Conservation (phyloP, 441 rosid species). For the Gossypium trilobum region DNA sequence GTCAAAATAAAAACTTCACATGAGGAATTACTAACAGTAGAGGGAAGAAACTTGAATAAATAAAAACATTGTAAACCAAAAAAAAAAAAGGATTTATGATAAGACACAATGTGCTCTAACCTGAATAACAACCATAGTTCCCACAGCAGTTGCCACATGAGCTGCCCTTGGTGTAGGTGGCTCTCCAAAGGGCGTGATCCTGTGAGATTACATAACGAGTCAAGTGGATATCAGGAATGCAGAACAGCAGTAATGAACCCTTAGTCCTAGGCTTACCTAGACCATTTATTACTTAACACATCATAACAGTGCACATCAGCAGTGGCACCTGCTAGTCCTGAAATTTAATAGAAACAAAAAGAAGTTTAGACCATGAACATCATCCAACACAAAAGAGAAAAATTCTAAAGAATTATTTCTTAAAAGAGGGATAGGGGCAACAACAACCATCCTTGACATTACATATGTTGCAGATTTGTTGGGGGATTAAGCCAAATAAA, state of each 20-base stretch:
- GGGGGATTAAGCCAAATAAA: not conserved
- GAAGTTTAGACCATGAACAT: constrained; percentile 10
- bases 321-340: constrained; percentile 96
- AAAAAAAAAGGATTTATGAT: not conserved
- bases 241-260: not conserved
- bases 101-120: constrained; percentile 27
- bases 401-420: not conserved
- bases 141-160: constrained; percentile 96
- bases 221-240: not conserved
- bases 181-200: constrained; percentile 85
- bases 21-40: constrained; percentile 15
- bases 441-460: not conserved
- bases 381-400: not conserved
- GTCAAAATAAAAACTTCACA: constrained; percentile 19
- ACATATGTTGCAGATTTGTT: not conserved
- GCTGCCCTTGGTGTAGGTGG: constrained; percentile 99
- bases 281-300: constrained; percentile 85
- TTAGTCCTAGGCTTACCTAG: constrained; percentile 45
- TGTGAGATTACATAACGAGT: constrained; percentile 23
- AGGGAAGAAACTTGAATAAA: not conserved
- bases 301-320: constrained; percentile 97
- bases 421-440: not conserved
- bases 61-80: not conserved
- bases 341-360: constrained; percentile 30
- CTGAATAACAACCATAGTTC: constrained; percentile 99